Base-by-base conservation (phyloP, 2,329 filamentous ascomycete genomes). In the Epichloe sp. region DNA sequence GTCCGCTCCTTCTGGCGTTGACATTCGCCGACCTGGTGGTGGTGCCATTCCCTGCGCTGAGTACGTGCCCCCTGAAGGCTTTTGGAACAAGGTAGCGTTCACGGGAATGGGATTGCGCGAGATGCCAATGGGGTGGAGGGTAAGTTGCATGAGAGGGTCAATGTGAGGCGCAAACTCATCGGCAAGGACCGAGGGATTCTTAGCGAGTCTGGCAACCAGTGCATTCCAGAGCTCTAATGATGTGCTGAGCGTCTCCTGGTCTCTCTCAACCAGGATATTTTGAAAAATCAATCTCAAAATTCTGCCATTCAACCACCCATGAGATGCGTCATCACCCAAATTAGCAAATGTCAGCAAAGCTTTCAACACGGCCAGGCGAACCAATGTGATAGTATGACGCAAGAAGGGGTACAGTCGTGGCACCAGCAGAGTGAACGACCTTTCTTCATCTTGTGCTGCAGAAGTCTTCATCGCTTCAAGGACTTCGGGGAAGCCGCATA, bases 341-440 rank as follows among this genome's bases (percentile, higher is more conserved):
- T 88, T 85, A 59, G 95, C 80, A 68, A 98, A 98, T 0, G 93
- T 98, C 60, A 90, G 81, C 34, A 98, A 74, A 37, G 93, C 93
- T 61, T 95, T 88, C 45, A 98, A 75, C 4, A 98, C 93, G 10
- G 93, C 91, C 41, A 91, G 84, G 49, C 93, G 86, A 47, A 98
- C 93, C 51, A 87, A 95, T 1, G 89, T 95, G 60, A 98, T 97
- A 6, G 94, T 98, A 66, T 98, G 93, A 52, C 93, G 85, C 44
- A 98, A 72, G 75, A 98, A 98, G 3, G 91, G 91, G 62, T 96
- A 98, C 3, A 98, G 80, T 44, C 93, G 82, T 23, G 94, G 93
- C 5, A 98, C 91, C 35, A 98, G 76, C 55, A 93, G 81, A 4
- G 88, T 88, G 65, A 98, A 98, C 1, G 91, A 95, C 51, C 91